Conservation (phyloP, 805 yeast genomes). For the Metschnikowia dekortorum region DNA sequence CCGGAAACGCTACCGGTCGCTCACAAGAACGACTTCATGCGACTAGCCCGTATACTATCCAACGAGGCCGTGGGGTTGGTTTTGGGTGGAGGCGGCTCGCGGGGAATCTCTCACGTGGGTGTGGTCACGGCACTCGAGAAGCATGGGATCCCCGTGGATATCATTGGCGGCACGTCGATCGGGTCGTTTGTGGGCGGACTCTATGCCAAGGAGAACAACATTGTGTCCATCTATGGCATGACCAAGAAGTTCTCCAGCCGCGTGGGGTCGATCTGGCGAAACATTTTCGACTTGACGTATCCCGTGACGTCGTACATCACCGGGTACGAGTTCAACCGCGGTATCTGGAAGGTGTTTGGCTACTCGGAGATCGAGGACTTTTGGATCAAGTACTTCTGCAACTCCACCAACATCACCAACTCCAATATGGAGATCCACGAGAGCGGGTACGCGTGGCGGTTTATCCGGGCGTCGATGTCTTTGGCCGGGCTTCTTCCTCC, state of each 20-base stretch:
- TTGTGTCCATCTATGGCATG: conserved; percentile 86
- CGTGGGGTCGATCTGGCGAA: conserved; percentile 81
- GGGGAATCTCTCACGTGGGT: conserved; percentile 92
- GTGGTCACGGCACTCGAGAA: conserved; percentile 87
- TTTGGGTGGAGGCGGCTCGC: conserved; percentile 96
- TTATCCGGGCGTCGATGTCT: conserved; percentile 93
- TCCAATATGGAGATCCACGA: conserved; percentile 94
- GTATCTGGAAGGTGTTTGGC: conserved; percentile 96
- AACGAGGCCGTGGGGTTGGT: conserved; percentile 94
- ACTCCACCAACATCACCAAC: conserved; percentile 91
- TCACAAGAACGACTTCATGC: conserved; percentile 66
- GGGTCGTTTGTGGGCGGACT: conserved; percentile 95
- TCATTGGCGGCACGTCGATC: conserved; percentile 94
- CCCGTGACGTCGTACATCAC: conserved; percentile 94
- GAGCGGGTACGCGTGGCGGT: conserved; percentile 92
- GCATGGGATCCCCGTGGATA: conserved; percentile 87
- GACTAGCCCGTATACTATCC: conserved; percentile 83
- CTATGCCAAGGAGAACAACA: conserved; percentile 87
- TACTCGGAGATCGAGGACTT: conserved; percentile 91
- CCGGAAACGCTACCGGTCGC: conserved; percentile 15
- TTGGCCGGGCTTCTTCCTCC: conserved; percentile 92
- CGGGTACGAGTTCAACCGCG: conserved; percentile 95
- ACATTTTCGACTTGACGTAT: conserved; percentile 77
- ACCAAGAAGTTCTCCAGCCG: conserved; percentile 83
- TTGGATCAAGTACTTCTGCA: conserved; percentile 85